Evolutionary conservation across 2,329 filamentous ascomycete genomes (phyloP).

Genomic region (Penicillium expansum): DNA sequence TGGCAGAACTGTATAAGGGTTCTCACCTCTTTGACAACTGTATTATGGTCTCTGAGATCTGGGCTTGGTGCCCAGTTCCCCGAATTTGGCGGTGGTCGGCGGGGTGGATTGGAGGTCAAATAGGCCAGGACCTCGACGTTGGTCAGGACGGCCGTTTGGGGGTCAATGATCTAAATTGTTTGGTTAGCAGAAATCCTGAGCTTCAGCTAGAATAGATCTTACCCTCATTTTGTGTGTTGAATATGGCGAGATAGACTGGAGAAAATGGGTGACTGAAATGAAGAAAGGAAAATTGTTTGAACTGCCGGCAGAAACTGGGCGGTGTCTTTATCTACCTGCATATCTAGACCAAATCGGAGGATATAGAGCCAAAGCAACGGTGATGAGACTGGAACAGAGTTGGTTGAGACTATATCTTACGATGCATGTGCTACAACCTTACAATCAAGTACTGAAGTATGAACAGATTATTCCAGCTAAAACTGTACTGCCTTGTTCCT

Average conservation of each 20-base stretch:
- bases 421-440: not conserved
- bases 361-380: not conserved
- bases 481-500: conserved; percentile 33
- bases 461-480: conserved; percentile 30
- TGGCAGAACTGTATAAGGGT: accelerated
- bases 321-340: conserved; percentile 11
- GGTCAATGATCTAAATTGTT: conserved; percentile 41
- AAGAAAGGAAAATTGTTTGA: conserved; percentile 22
- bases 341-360: not conserved
- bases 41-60: conserved; percentile 46
- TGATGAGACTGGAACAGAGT: not conserved
- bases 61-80: conserved; percentile 42
- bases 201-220: not conserved
- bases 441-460: conserved; percentile 15
- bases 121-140: conserved; percentile 47
- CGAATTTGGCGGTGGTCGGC: conserved; percentile 38
- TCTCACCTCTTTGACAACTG: conserved; percentile 46
- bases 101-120: conserved; percentile 42
- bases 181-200: not conserved
- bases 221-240: conserved; percentile 28
- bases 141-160: conserved; percentile 45
- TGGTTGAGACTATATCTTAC: not conserved
- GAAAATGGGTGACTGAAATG: not conserved
- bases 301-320: conserved; percentile 24
- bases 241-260: conserved; percentile 4